These are phyloP conservation scores for Aegilops umbellulata DNA, from an alignment of 176 grass and related monocot genomes.

Conservation along the genomic window DNA sequence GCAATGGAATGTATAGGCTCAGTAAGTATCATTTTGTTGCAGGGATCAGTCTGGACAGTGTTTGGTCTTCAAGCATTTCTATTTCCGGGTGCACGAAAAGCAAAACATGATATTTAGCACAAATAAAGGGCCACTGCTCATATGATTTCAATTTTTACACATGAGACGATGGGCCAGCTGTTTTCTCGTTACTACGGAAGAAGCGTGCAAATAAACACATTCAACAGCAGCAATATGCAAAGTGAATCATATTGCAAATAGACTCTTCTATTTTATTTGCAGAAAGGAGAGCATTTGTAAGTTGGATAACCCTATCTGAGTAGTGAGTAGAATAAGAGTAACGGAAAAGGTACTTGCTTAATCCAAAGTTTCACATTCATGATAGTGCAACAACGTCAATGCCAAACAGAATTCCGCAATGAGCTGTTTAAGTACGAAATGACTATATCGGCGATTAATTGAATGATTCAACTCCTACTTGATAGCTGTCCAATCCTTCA, in stretches of 20 bases:
- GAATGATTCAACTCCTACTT: background rate
- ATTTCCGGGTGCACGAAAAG: constrained; percentile 1
- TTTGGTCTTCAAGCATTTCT: constrained; percentile 8
- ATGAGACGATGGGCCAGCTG: background rate
- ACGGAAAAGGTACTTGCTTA: background rate
- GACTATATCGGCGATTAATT: background rate
- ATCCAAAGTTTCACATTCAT: background rate
- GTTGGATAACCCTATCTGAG: background rate
- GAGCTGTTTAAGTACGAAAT: no score
- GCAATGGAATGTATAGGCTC: background rate
- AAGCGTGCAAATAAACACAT: constrained; percentile 3
- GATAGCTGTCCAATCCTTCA: background rate
- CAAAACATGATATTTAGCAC: background rate
- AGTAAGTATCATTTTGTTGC: background rate
- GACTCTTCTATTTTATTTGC: background rate
- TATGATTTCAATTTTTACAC: background rate
- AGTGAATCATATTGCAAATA: background rate
- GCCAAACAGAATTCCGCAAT: background rate
- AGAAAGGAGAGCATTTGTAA: background rate
- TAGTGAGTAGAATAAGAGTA: background rate
- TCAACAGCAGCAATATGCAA: background rate
- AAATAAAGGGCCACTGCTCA: background rate
- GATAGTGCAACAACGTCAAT: constrained; percentile 3
- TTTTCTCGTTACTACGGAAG: background rate
- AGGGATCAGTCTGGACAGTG: background rate